Conservation (phyloP, 2,329 filamentous ascomycete genomes). For the Talaromyces atroroseus region DNA sequence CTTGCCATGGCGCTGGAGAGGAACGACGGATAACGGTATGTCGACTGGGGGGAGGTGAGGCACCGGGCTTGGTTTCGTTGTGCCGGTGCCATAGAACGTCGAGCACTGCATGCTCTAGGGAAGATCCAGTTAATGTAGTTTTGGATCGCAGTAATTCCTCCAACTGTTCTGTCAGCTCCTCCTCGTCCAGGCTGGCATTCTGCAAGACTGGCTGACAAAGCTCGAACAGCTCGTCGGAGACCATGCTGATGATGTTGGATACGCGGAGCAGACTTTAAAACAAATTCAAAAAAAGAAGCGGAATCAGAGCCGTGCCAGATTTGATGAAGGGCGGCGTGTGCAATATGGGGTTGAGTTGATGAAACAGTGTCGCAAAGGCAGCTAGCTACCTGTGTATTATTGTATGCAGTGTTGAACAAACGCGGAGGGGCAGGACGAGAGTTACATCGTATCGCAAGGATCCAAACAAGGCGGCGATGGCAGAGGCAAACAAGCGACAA, state of each 20-base stretch:
- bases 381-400: no score
- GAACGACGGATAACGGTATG: conserved; percentile 84
- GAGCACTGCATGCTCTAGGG: conserved; percentile 78
- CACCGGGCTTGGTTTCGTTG: conserved; percentile 36
- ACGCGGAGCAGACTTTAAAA: not conserved
- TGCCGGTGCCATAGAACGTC: conserved; percentile 67
- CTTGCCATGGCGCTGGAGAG: conserved; percentile 90
- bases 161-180: conserved; percentile 84
- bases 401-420: no score
- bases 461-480: not conserved
- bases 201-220: conserved; percentile 79
- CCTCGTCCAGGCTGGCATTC: conserved; percentile 72
- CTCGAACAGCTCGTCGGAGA: conserved; percentile 85
- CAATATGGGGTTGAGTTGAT: not conserved
- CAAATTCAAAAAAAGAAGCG: not conserved
- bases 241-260: conserved; percentile 51
- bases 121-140: conserved; percentile 64
- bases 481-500: not conserved
- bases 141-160: conserved; percentile 75
- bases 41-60: conserved; percentile 73
- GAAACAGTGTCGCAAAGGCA: not conserved
- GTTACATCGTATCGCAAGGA: conserved; percentile 12
- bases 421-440: conserved; percentile 7
- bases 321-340: not conserved
- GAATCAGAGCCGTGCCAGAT: no score